Conservation (phyloP, 2,329 filamentous ascomycete species). For the Fusarium hainanense region DNA sequence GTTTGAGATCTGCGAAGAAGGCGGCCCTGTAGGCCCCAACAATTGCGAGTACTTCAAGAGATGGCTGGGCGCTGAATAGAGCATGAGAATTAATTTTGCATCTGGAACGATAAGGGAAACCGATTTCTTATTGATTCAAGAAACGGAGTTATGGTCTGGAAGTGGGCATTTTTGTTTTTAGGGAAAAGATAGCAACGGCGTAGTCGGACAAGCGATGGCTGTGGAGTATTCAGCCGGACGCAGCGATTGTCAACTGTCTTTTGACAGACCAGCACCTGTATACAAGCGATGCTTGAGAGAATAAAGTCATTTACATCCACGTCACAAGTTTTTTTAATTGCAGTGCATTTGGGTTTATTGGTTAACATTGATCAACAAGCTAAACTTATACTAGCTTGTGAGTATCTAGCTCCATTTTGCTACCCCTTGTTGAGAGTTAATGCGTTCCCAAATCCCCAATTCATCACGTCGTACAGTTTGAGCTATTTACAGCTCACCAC, state of each 20-base stretch:
- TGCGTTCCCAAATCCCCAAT: slow-evolving; percentile 29
- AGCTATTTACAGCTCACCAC: slow-evolving; percentile 60
- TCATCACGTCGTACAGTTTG: slow-evolving; percentile 12
- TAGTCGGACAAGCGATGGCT: slow-evolving; percentile 34
- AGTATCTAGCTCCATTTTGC: slow-evolving; percentile 30
- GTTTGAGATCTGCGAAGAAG: slow-evolving; percentile 90
- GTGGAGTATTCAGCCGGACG: slow-evolving; percentile 20
- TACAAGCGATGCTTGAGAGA: slow-evolving; percentile 6
- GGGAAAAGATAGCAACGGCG: slow-evolving; percentile 42
- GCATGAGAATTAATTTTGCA: slow-evolving; percentile 17
- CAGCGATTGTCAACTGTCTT: slow-evolving; percentile 10
- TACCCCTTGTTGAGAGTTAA: slow-evolving; percentile 38
- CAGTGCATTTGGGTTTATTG: slow-evolving; percentile 25
- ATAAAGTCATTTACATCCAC: not conserved
- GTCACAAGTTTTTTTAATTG: not conserved
- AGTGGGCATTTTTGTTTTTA: slow-evolving; percentile 27
- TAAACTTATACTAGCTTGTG: slow-evolving; percentile 30
- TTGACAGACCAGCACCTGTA: not conserved
- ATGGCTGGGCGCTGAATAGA: slow-evolving; percentile 73
- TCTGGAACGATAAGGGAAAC: not conserved
- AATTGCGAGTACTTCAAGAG: slow-evolving; percentile 92
- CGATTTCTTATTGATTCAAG: slow-evolving; percentile 11
- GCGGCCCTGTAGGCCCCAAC: slow-evolving; percentile 87
- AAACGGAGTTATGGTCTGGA: slow-evolving; percentile 42
- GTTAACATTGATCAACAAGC: slow-evolving; percentile 37